Percentiles rank a stretch among this genome's conserved stretches.
Evolutionary conservation across 768 basidiomycete genomes (phyloP).

Genomic region (Xerocomellus intermedius): DNA sequence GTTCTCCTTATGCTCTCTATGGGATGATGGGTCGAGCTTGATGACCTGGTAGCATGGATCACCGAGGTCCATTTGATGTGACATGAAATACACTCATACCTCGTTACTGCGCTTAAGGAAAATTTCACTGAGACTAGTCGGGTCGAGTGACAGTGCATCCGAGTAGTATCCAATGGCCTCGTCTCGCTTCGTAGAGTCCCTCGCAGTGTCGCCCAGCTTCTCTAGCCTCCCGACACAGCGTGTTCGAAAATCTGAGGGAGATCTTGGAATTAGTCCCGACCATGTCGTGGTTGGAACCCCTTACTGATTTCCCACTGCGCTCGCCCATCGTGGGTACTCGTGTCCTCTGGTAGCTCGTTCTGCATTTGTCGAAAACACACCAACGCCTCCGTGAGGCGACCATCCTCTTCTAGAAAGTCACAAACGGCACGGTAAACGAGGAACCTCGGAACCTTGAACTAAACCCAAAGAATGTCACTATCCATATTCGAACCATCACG

Average conservation of each 20-base stretch:
- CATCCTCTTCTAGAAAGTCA: neutral
- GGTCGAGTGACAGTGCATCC: neutral
- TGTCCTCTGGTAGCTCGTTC: neutral
- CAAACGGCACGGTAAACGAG: neutral
- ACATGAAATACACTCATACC: neutral
- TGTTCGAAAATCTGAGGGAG: neutral
- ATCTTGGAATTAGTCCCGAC: neutral
- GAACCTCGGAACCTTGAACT: slow-evolving; percentile 1
- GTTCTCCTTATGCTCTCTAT: neutral
- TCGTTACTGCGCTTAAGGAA: slow-evolving; percentile 7
- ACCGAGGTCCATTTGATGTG: no score
- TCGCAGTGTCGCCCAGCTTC: neutral
- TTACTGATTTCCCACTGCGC: neutral
- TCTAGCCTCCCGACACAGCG: slow-evolving; percentile 1
- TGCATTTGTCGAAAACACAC: slow-evolving; percentile 1
- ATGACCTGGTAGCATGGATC: neutral
- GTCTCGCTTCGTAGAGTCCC: neutral
- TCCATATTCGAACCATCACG: neutral
- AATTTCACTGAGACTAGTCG: neutral
- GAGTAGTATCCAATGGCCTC: slow-evolving; percentile 1
- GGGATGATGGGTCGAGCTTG: neutral
- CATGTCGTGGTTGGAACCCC: neutral
- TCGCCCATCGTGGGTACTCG: neutral
- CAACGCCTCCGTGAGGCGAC: neutral
- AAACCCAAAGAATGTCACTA: neutral